Base-by-base conservation (phyloP, 768 basidiomycete species). In the Boletales sp. region DNA sequence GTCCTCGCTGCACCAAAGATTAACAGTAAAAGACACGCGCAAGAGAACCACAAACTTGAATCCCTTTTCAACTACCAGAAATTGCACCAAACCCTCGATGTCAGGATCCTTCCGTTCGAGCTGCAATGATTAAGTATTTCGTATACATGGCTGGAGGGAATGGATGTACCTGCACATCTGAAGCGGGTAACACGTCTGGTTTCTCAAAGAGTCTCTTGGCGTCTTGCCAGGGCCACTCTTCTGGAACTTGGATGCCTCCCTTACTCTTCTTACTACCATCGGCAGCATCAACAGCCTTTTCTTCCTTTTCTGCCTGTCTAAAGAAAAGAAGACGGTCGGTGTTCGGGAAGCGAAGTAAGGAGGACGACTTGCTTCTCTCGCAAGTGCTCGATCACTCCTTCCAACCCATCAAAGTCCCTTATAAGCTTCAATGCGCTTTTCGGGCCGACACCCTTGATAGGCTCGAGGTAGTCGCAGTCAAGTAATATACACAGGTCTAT, bases 381-480 rank as follows among this genome's bases (percentile, higher is more conserved):
- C 9, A 97, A 73, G 60, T 91, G 84, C 50, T 84, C 80, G 32
- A 97, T 72, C 34, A 97, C 86, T 3, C 74, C 78, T 39, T 76
- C 80, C 17, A 99, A 76, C 10, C 77, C 75, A 10, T 84, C 84
- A 51, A 90, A 73, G 62, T 99, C 95, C 54, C 88, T 76, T 39
- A 98, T 78, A 30, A 97, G 80, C 70, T 98, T 99, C 44, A 97
- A 74, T 4, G 95, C 97, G 13, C 86, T 92, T 67, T 97, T 97
- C 13, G 97, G 94, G 24, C 97, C 97, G 38, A 99, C 74, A 3
- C 97, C 97, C 68, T 85, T 94, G 65, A 97, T 93, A n/a, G 97
- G 97, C 66, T 99, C 97, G 50, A 99, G 84, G 70, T 99, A 99
- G 64, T 99, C 97, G 52, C 97, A 99, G 5, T 97, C 97, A 35